phyloP scores from a whole-genome alignment of 164 flowering plant genomes.

The Sedum album region DNA sequence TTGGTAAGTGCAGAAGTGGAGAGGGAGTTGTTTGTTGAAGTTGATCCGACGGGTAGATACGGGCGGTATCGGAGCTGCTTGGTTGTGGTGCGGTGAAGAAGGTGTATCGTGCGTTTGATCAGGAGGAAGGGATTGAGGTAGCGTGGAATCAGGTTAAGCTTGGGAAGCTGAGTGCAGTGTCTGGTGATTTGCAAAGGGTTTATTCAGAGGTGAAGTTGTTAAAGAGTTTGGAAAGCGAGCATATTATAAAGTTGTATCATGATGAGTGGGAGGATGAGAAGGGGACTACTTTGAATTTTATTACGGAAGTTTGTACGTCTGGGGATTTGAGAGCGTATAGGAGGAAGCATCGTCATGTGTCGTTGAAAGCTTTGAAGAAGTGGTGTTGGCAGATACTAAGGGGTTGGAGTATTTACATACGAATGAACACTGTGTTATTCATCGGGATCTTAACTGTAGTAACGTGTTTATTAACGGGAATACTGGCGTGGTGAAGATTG shows the following conservation, averaged over 20 bases:
- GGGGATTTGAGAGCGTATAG: slow-evolving; percentile 9
- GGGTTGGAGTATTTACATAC: slow-evolving; percentile 11
- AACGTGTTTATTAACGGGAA: slow-evolving; percentile 8
- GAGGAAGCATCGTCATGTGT: slow-evolving; percentile 6
- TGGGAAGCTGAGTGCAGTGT: not conserved
- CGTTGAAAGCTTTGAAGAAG: slow-evolving; percentile 7
- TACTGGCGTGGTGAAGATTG: slow-evolving; percentile 7
- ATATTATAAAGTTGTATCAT: slow-evolving; percentile 2
- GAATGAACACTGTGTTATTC: not conserved
- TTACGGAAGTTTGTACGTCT: slow-evolving; percentile 5
- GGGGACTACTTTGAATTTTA: slow-evolving; percentile 6
- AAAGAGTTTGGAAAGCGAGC: not conserved
- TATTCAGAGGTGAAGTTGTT: not conserved
- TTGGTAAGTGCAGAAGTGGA: not conserved
- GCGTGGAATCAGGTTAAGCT: slow-evolving; percentile 10
- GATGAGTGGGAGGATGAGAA: slow-evolving; percentile 4
- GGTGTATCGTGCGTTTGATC: slow-evolving; percentile 8
- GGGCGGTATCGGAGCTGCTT: slow-evolving; percentile 2
- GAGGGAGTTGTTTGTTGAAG: not conserved
- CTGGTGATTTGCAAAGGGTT: not conserved
- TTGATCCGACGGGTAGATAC: slow-evolving; percentile 5
- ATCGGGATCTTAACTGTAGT: slow-evolving; percentile 6
- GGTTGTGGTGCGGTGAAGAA: slow-evolving; percentile 7
- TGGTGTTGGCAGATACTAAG: slow-evolving; percentile 9
- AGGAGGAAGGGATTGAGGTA: slow-evolving; percentile 8